phyloP scores from a whole-genome alignment of 2,329 filamentous ascomycete species.

The Eurotiales sp. region DNA sequence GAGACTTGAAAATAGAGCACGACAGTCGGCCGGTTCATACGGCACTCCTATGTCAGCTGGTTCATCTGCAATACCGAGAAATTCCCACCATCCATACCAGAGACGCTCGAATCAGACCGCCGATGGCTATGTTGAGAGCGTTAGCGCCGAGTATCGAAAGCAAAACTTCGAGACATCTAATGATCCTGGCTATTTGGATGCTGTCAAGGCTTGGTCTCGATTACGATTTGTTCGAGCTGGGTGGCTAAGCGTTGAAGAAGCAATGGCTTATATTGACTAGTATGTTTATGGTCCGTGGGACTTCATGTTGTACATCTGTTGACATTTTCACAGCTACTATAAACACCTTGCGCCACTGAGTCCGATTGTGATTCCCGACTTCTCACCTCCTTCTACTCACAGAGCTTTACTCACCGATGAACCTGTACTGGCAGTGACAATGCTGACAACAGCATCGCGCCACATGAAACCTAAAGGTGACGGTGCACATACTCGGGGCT shows the following conservation, averaged over 20 bases:
- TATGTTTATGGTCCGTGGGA: conserved; percentile 39
- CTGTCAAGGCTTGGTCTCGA: conserved; percentile 81
- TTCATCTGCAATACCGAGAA: conserved; percentile 29
- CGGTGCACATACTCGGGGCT: conserved; percentile 76
- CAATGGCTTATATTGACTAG: conserved; percentile 92
- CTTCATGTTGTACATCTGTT: conserved; percentile 14
- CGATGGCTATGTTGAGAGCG: conserved; percentile 45
- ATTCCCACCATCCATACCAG: conserved; percentile 32
- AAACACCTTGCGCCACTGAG: conserved; percentile 86
- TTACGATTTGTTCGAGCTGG: conserved; percentile 94
- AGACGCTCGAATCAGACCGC: conserved; percentile 37
- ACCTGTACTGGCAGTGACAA: conserved; percentile 85
- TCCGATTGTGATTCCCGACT: conserved; percentile 88
- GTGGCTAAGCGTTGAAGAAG: conserved; percentile 93
- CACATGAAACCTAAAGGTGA: conserved; percentile 78
- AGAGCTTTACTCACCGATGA: conserved; percentile 79
- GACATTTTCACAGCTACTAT: conserved; percentile 66
- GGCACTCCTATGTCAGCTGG: conserved; percentile 35
- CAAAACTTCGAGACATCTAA: conserved; percentile 27
- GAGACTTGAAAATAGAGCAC: conserved; percentile 44
- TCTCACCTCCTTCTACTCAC: conserved; percentile 76
- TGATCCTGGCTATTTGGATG: conserved; percentile 52
- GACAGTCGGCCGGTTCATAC: conserved; percentile 38
- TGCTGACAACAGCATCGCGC: conserved; percentile 85
- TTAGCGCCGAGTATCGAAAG: conserved; percentile 25